Conservation (phyloP, 2,329 filamentous ascomycete genomes). For the Plectosphaerella cucumerina region DNA sequence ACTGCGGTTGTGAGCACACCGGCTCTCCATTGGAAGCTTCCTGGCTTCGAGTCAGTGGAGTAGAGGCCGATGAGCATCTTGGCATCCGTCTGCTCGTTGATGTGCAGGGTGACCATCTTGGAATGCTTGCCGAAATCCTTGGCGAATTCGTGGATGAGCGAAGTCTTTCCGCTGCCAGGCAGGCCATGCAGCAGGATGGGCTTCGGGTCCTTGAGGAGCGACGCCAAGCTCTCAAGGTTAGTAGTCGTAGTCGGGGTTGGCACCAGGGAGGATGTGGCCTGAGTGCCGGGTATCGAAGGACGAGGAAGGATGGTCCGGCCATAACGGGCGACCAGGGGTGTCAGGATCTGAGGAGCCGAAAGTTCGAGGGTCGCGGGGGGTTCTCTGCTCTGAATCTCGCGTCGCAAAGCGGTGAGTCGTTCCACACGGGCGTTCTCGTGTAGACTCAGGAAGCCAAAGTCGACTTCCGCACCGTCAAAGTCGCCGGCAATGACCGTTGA, state of each 20-base stretch:
- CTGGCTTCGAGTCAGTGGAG: slow-evolving; percentile 79
- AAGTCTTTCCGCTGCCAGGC: slow-evolving; percentile 87
- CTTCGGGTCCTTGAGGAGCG: slow-evolving; percentile 59
- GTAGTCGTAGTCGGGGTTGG: slow-evolving; percentile 66
- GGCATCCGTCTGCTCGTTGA: slow-evolving; percentile 97
- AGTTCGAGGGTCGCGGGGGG: neutral
- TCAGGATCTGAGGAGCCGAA: slow-evolving; percentile 41
- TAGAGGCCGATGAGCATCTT: slow-evolving; percentile 96
- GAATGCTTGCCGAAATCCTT: slow-evolving; percentile 72
- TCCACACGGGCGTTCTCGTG: slow-evolving; percentile 52
- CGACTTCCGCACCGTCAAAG: slow-evolving; percentile 72
- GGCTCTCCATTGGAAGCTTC: slow-evolving; percentile 87
- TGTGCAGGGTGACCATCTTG: slow-evolving; percentile 85
- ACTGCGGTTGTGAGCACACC: slow-evolving; percentile 94
- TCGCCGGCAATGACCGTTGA: slow-evolving; percentile 59
- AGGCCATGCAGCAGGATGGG: slow-evolving; percentile 80
- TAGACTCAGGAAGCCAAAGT: slow-evolving; percentile 70
- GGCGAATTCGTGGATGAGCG: slow-evolving; percentile 77
- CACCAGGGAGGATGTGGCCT: slow-evolving; percentile 43
- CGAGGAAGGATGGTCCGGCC: slow-evolving; percentile 65
- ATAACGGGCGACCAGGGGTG: slow-evolving; percentile 59
- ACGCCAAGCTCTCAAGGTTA: slow-evolving; percentile 69
- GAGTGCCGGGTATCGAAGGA: slow-evolving; percentile 44
- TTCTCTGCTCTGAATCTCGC: slow-evolving; percentile 7
- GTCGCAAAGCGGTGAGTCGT: slow-evolving; percentile 24